Base-by-base conservation (phyloP, 1,139 yeast genomes). In the Lodderomyces beijingensis region DNA sequence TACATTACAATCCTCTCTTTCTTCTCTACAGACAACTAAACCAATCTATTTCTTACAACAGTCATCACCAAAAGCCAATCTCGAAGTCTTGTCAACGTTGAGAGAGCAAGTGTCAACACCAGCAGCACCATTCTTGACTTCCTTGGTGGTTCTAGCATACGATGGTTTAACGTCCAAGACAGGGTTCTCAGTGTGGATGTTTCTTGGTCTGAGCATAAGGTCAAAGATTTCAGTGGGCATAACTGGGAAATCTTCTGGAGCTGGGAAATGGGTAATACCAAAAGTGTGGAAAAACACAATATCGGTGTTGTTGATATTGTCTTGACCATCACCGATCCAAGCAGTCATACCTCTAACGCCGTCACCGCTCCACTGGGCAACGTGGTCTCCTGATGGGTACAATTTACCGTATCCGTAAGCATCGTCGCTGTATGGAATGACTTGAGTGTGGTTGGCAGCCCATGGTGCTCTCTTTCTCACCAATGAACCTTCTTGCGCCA, bases 171-270 rank as follows among this genome's bases (percentile, higher is more conserved):
- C 74, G 48, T 83, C 91, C 46, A 83, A 67, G 30, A 75, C 83
- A 23, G 94, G 93, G 55, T 82, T 83, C 55, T 79, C 84, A 26
- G 68, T 62, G 68, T 83, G 83, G 63, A 83, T 76, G 59, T 83
- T 79, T 55, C 91, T 72, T 47, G 93, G 93, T 57, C 91, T 74
- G 55, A 83, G 65, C 65, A 79, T 67, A 46, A 84, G 66, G 41
- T 80, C 77, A 50, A 81, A 78, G 49, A 85, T 81, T 61, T 83
- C 94, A 25, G 88, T 81, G 32, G 93, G 93, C 93, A 83, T 83
- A 45, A 84, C 76, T 40, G 93, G 91, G 79, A 82, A 84, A 60
- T 83, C 94, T 64, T 83, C 93, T 40, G 93, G 91, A 9, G 89
- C 79, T 40, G 94, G 94, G 74, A 82, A 79, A 53, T 83, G 94